Evolutionary conservation across 1,139 yeast genomes (phyloP).

Genomic region (Nakaseomyces glabratus): DNA sequence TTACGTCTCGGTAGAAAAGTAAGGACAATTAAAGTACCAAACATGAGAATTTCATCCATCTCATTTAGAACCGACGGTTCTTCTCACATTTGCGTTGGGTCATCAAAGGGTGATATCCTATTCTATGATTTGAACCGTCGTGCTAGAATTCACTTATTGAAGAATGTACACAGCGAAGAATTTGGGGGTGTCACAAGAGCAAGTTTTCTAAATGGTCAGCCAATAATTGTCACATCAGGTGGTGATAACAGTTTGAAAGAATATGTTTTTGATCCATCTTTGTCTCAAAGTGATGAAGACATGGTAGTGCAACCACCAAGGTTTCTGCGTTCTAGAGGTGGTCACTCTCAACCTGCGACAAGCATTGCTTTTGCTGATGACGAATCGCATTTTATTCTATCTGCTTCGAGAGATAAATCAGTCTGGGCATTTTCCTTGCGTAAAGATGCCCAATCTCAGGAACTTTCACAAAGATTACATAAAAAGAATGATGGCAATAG

Average conservation of each 20-base stretch:
- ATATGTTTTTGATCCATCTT: slow-evolving; percentile 84
- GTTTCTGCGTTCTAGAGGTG: slow-evolving; percentile 86
- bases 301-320: slow-evolving; percentile 79
- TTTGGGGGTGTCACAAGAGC: slow-evolving; percentile 77
- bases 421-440: slow-evolving; percentile 88
- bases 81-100: slow-evolving; percentile 73
- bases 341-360: slow-evolving; percentile 89
- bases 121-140: slow-evolving; percentile 74
- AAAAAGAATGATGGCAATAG: slow-evolving; percentile 48
- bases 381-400: slow-evolving; percentile 72
- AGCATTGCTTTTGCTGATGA: slow-evolving; percentile 69
- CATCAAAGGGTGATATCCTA: slow-evolving; percentile 70
- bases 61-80: slow-evolving; percentile 92
- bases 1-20: slow-evolving; percentile 55
- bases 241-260: slow-evolving; percentile 88
- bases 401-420: slow-evolving; percentile 81
- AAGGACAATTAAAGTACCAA: slow-evolving; percentile 52
- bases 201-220: slow-evolving; percentile 81
- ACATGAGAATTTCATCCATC: slow-evolving; percentile 52
- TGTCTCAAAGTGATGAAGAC: slow-evolving; percentile 51
- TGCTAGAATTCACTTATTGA: slow-evolving; percentile 64
- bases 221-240: slow-evolving; percentile 84
- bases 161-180: slow-evolving; percentile 62
- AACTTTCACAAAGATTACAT: slow-evolving; percentile 70
- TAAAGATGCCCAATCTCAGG: slow-evolving; percentile 95